Conservation (phyloP, 257 asterid species). For the Voacanga thouarsii region DNA sequence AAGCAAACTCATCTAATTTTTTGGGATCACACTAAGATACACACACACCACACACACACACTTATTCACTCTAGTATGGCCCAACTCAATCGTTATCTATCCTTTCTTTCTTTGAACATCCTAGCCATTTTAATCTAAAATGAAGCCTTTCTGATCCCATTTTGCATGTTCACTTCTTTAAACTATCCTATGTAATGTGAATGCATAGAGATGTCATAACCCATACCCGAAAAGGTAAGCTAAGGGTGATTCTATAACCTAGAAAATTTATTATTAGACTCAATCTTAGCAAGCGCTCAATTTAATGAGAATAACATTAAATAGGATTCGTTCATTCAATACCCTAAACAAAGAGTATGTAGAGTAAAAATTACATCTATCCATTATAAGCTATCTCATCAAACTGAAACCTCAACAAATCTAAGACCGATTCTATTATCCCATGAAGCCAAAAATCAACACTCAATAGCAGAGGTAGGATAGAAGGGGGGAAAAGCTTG, state of each 20-base stretch:
- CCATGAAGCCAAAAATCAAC: neutral
- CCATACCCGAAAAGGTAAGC: neutral
- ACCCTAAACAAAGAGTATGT: neutral
- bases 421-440: neutral
- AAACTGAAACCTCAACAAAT: neutral
- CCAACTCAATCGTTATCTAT: too few species aligned
- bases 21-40: too few species aligned
- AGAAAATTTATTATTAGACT: neutral
- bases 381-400: neutral
- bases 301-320: neutral
- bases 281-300: neutral
- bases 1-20: too few species aligned
- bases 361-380: neutral
- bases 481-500: too few species aligned
- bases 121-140: too few species aligned
- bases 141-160: too few species aligned
- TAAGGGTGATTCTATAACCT: neutral
- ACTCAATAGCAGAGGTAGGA: neutral
- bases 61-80: too few species aligned
- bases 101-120: too few species aligned
- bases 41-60: too few species aligned
- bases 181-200: neutral
- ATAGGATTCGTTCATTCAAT: neutral
- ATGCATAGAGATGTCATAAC: neutral
- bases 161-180: too few species aligned